Base-by-base conservation (phyloP, 2,329 filamentous ascomycete species). In the Metarhizium humberi region DNA sequence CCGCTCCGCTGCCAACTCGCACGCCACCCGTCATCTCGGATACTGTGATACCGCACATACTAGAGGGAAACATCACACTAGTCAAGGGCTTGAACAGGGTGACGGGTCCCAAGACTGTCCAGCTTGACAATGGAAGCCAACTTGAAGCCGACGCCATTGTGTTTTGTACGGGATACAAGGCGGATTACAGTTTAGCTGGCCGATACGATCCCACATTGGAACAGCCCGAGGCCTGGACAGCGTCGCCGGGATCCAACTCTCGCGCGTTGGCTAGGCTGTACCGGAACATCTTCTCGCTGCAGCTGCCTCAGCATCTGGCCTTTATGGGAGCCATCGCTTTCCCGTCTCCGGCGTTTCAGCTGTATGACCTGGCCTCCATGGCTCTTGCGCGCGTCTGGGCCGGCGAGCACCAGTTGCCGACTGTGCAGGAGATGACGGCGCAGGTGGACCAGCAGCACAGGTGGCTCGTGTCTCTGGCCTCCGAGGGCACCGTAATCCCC, bases 301-400 rank as follows among this genome's bases (percentile, higher is more conserved):
- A 69, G 29, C 62, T 73, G 29, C 72, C 75, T 3, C 66, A 74
- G 10, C 74, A 72, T 8, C 66, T 78, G 4, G 77, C 73, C 0
- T 71, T 77, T 52, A 61, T 75, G 55, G 71, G 71, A 56, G 69
- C 69, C 53, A 62, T 67, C 7, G 66, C 67, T 6, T 67, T 71
- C 40, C 63, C 66, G 56, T 63, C 71, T 48, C 65, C 67, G 51
- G 68, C 65, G 54, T 72, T 57, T 25, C 66, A 67, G 13, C 62
- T 74, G 8, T 67, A 71, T 50, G 76, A 78, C 56, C 63, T 79
- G 42, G 69, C 68, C 4, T 64, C 69, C 43, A 76, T 76, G 74
- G 59, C 60, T 13, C 60, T 78, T 6, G 69, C 72, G 1, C 74
- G 77, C 54, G 62, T 76, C 16, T 79, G 72, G 70, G 67, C 68